Evolutionary conservation across 331 rosid genomes (phyloP).

Genomic region (Pyracantha coccinea): DNA sequence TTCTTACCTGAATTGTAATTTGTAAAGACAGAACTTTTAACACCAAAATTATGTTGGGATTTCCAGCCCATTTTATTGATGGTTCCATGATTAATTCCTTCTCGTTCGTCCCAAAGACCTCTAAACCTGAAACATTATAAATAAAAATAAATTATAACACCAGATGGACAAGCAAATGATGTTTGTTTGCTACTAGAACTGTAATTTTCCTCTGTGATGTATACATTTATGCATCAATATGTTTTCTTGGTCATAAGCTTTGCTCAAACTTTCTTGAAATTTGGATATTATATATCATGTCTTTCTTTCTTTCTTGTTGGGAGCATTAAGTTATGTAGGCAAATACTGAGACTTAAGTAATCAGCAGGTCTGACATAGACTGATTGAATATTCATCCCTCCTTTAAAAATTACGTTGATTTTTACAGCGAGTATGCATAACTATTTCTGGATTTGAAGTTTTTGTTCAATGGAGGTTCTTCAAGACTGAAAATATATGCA

Average conservation of each 20-base stretch:
- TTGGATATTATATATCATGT: background rate
- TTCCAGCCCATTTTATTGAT: constrained; percentile 81
- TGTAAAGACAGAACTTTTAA: constrained; percentile 42
- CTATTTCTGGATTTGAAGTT: no score
- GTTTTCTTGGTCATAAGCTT: background rate
- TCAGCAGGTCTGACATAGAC: no score
- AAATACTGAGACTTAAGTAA: no score
- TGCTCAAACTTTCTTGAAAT: background rate
- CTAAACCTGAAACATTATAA: constrained; percentile 47
- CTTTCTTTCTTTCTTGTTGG: background rate
- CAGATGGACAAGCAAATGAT: background rate
- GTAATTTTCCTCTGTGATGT: background rate
- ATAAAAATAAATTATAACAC: background rate
- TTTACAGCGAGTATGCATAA: no score
- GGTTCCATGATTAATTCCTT: constrained; percentile 79
- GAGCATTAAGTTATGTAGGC: background rate
- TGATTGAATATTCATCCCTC: no score
- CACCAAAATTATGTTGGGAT: constrained; percentile 64
- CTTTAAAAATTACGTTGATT: no score
- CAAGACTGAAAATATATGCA: no score
- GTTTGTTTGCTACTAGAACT: background rate
- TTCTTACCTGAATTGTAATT: constrained; percentile 71
- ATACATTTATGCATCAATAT: background rate
- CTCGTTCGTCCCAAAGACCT: constrained; percentile 79
- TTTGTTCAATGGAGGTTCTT: no score